Percentiles rank a stretch among this genome's conserved stretches.
Conservation (phyloP, 495 filamentous ascomycete species). For the Pyrenula massariospora region DNA sequence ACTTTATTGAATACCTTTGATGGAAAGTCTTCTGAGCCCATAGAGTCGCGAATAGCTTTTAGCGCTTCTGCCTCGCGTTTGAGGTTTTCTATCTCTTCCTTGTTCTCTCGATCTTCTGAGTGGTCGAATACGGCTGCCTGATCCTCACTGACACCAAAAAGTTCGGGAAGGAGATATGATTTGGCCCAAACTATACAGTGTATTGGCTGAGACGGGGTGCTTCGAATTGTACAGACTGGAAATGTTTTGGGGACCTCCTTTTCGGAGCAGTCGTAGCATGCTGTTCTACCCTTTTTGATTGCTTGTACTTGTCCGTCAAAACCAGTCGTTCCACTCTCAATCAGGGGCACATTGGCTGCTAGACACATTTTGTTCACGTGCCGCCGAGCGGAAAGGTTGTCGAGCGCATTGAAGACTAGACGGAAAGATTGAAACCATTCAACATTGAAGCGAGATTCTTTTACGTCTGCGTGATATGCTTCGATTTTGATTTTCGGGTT, state of each 20-base stretch:
- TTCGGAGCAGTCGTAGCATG: slow-evolving; percentile 89
- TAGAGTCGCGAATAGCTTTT: slow-evolving; percentile 68
- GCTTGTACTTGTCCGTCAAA: slow-evolving; percentile 98
- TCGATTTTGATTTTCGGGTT: slow-evolving; percentile 81
- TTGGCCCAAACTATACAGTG: slow-evolving; percentile 99
- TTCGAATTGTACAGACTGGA: slow-evolving; percentile 93
- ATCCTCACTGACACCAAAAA: slow-evolving; percentile 87
- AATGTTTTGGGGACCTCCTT: slow-evolving; percentile 86
- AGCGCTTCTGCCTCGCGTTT: slow-evolving; percentile 72
- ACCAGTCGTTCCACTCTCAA: slow-evolving; percentile 95
- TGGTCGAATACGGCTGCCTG: slow-evolving; percentile 65
- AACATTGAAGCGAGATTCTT: slow-evolving; percentile 81
- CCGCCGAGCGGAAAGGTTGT: slow-evolving; percentile 87
- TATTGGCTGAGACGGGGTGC: slow-evolving; percentile 87
- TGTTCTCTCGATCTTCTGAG: slow-evolving; percentile 70
- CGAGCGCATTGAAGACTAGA: slow-evolving; percentile 91
- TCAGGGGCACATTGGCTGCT: slow-evolving; percentile 76
- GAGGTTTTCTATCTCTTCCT: slow-evolving; percentile 77
- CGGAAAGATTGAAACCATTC: slow-evolving; percentile 78
- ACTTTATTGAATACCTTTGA: slow-evolving; percentile 86
- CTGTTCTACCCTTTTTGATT: slow-evolving; percentile 85
- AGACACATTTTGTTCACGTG: slow-evolving; percentile 98
- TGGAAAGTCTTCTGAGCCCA: slow-evolving; percentile 70
- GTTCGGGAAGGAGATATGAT: slow-evolving; percentile 86
- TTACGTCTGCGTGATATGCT: slow-evolving; percentile 92